Evolutionary conservation across 2,329 filamentous ascomycete species (phyloP), one percentile per base, ranked within the genome.

Genomic region (Diaporthe vexans): DNA sequence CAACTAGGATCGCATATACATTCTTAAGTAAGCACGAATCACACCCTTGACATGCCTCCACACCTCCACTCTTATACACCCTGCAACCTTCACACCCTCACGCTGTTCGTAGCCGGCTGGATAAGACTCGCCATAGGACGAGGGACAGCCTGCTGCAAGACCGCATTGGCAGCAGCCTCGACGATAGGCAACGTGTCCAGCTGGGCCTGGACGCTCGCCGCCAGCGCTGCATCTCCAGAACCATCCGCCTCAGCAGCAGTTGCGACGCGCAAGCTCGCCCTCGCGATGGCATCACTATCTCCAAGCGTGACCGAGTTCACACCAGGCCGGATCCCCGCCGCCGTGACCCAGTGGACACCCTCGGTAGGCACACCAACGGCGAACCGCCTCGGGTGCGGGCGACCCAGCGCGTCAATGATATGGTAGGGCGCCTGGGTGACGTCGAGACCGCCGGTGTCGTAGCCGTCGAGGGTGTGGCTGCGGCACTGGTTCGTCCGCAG

Each of bases 281-380:
- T 15, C 10, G 54, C 68, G 10, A 71, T 46, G 21, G 48, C 52
- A 24, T 71, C 68, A 11, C 17, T 59, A n/a, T 71, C 68, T 19
- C 29, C 37, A 17, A 71, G 52, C 35, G 68, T 71, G 35, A 71
- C 68, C 37, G 68, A 71, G 52, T 71, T 51, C 1, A 71, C 68
- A 3, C 68, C 68, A 1, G 68, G 68, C 35, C 68, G 26, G 52
- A 46, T 26, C 7, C 68, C 68, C 0, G 68, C 68, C 0, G 52
- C 51, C 7, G 68, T 71, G 7, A 58, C 52, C 68, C 68, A 71
- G 68, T 71, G 68, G 5, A 71, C 68, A 15, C 68, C 68, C 51
- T 71, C 68, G 17, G 68, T 71, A 17, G 68, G 68, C 9, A 71
- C 52, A 19, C 68, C 68, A 7, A 71, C 26, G n/a, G 68, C 68